Evolutionary conservation across 805 yeast species (phyloP).

Genomic region (Jamesozyma lodderae): DNA sequence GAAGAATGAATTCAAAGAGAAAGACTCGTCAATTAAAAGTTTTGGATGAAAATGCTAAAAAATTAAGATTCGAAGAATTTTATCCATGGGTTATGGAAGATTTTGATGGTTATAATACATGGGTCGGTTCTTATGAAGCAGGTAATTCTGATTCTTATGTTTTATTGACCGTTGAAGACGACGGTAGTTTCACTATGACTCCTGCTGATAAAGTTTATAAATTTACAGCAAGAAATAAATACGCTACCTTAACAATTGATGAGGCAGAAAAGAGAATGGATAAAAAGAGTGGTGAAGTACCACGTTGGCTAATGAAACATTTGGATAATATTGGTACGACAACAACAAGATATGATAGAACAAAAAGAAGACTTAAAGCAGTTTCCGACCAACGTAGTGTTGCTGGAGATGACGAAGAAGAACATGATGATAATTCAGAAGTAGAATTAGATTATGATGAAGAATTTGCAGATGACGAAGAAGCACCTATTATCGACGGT

Average conservation of each 20-base stretch:
- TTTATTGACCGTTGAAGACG: constrained; percentile 71
- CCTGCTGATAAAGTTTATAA: constrained; percentile 93
- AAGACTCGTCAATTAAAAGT: constrained; percentile 79
- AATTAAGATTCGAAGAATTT: constrained; percentile 86
- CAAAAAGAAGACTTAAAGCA: constrained; percentile 38
- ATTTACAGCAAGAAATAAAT: constrained; percentile 87
- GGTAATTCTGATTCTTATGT: constrained; percentile 77
- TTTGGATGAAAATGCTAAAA: constrained; percentile 74
- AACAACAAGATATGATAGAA: constrained; percentile 43
- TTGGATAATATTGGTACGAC: constrained; percentile 54
- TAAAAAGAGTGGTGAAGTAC: constrained; percentile 57
- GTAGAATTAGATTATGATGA: constrained; percentile 93
- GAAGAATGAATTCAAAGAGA: constrained; percentile 51
- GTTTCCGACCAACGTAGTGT: constrained; percentile 36
- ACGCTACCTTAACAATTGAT: constrained; percentile 86
- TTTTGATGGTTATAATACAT: constrained; percentile 86
- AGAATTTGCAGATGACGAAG: constrained; percentile 97
- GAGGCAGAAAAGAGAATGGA: constrained; percentile 96
- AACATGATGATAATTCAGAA: constrained; percentile 62
- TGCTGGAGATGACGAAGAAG: constrained; percentile 33
- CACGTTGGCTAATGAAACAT: constrained; percentile 94
- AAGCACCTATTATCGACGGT: constrained; percentile 95
- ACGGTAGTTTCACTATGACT: constrained; percentile 77
- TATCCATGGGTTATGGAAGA: constrained; percentile 99
- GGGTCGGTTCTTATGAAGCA: constrained; percentile 95